Conservation (phyloP, 164 flowering plant genomes). For the Nelumbo lutea region DNA sequence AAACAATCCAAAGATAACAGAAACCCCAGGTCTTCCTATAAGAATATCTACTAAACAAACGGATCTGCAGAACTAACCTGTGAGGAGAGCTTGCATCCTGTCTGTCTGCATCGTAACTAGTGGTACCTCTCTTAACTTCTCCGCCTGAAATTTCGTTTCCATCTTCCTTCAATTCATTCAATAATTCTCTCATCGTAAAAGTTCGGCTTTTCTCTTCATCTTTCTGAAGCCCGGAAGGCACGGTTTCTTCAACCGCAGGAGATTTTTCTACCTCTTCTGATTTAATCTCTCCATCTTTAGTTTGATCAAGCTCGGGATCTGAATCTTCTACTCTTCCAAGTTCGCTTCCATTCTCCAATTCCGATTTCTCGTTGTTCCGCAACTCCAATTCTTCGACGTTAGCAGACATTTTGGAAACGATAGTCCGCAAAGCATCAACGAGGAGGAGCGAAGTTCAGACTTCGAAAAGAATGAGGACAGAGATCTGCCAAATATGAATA, state of each 20-base stretch:
- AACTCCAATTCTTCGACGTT: constrained; percentile 14
- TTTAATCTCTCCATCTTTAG: constrained; percentile 23
- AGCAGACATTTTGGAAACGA: constrained; percentile 24
- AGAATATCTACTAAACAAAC: not conserved
- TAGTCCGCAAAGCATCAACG: constrained; percentile 3
- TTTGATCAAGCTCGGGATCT: constrained; percentile 22
- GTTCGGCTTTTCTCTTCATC: constrained; percentile 51
- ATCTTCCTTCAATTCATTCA: constrained; percentile 65
- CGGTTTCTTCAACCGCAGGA: constrained; percentile 8
- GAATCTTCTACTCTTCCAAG: constrained; percentile 11
- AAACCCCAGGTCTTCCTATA: not conserved
- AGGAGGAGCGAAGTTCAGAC: not conserved
- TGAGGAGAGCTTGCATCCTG: constrained; percentile 35
- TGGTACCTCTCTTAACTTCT: constrained; percentile 4
- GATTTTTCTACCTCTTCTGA: constrained; percentile 14
- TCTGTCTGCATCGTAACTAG: constrained; percentile 12
- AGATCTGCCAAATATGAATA: too few species aligned
- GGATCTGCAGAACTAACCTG: constrained; percentile 28
- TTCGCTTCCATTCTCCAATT: constrained; percentile 21
- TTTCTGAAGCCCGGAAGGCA: constrained; percentile 31
- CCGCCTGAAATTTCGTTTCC: constrained; percentile 22
- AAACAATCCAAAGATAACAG: not conserved
- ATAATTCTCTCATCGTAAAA: constrained; percentile 80
- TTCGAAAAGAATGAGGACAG: not conserved
- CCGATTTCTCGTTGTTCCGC: constrained; percentile 19